Conservation (phyloP, 106 monocot genomes). For the Ottelia alismoides region DNA sequence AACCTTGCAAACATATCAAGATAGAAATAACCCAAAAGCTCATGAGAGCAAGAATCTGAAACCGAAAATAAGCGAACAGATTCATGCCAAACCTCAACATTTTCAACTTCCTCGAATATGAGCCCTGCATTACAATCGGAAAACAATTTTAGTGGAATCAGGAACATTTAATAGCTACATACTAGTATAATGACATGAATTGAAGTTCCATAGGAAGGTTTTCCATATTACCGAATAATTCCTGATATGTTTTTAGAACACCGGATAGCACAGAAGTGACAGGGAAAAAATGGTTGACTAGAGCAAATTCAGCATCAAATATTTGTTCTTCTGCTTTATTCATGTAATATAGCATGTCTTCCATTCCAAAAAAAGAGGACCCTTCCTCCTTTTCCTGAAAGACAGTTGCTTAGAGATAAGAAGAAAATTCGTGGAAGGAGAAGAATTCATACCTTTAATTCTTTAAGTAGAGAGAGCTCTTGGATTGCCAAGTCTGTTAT, state of each 20-base stretch:
- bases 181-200: no score
- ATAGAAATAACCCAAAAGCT: constrained; percentile 89
- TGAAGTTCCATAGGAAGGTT: no score
- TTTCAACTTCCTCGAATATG: constrained; percentile 59
- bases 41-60: constrained; percentile 46
- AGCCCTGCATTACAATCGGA: constrained; percentile 31
- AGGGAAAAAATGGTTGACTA: constrained; percentile 76
- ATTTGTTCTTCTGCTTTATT: constrained; percentile 63
- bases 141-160: not conserved
- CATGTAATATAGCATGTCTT: constrained; percentile 90
- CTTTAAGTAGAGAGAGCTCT: constrained; percentile 76
- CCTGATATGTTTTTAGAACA: constrained; percentile 80
- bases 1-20: constrained; percentile 85
- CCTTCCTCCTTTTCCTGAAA: constrained; percentile 80
- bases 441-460: constrained; percentile 58
- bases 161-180: not conserved
- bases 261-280: constrained; percentile 69
- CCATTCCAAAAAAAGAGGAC: constrained; percentile 59
- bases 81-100: constrained; percentile 86
- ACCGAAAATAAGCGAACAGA: constrained; percentile 66
- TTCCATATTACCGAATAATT: constrained; percentile 75
- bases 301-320: constrained; percentile 48
- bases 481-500: constrained; percentile 47
- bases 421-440: not conserved
- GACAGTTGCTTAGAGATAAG: not conserved